Evolutionary conservation across 2,329 filamentous ascomycete genomes (phyloP).

Genomic region (Sarocladium kiliense): DNA sequence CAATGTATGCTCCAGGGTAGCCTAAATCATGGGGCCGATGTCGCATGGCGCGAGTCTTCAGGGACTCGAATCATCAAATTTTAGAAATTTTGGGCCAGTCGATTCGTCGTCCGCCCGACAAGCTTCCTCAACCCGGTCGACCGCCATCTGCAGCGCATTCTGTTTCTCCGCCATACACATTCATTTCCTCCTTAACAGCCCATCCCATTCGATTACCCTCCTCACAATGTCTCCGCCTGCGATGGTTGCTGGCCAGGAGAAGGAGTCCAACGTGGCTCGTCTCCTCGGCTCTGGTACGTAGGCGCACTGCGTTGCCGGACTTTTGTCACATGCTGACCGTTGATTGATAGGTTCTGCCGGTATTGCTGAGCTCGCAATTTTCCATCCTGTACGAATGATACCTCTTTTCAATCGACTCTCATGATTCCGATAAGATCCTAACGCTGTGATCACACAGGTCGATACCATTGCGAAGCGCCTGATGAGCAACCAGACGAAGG

Average conservation of each 20-base stretch:
- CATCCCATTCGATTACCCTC: neutral
- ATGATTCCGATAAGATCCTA: slow-evolving; percentile 1
- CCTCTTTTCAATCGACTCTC: too few species aligned
- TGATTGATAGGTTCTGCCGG: slow-evolving; percentile 69
- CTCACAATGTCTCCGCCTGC: slow-evolving; percentile 60
- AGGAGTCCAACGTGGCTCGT: slow-evolving; percentile 83
- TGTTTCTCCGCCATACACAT: neutral
- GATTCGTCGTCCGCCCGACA: neutral
- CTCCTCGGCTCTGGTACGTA: slow-evolving; percentile 80
- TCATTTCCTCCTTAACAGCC: neutral
- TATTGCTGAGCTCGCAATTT: slow-evolving; percentile 88
- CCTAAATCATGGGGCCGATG: neutral
- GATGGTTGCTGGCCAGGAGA: slow-evolving; percentile 50
- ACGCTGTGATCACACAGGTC: slow-evolving; percentile 50
- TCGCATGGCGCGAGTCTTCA: slow-evolving; percentile 2
- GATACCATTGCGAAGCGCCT: slow-evolving; percentile 98
- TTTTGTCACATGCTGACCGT: neutral
- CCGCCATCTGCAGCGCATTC: neutral
- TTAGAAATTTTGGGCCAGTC: slow-evolving; percentile 8
- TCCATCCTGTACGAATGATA: slow-evolving; percentile 70
- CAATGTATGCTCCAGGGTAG: neutral
- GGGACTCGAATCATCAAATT: slow-evolving; percentile 7
- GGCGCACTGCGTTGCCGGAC: neutral
- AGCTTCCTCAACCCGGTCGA: neutral
- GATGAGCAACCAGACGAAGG: slow-evolving; percentile 86